Conservation (phyloP, 306 rosid genomes). For the Begonia loranthoides region DNA sequence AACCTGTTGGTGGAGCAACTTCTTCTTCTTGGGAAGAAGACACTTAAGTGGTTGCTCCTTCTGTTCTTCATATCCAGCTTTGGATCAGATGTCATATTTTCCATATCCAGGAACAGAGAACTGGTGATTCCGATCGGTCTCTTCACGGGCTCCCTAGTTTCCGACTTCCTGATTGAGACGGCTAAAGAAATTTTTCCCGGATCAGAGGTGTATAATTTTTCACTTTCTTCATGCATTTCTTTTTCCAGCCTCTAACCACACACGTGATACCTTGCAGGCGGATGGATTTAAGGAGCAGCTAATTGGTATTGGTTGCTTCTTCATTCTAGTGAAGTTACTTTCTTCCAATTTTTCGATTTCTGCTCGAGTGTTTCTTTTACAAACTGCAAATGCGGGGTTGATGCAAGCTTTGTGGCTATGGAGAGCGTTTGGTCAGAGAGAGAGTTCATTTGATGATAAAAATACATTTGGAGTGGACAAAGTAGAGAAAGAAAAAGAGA, state of each 20-base stretch:
- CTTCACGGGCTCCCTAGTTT: constrained; percentile 23
- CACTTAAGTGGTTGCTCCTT: constrained; percentile 22
- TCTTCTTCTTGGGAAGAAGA: constrained; percentile 14
- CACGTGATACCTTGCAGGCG: constrained; percentile 11
- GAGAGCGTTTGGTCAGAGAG: constrained; percentile 11
- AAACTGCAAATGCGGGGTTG: constrained; percentile 32
- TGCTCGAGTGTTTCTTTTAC: constrained; percentile 17
- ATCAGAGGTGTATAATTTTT: constrained; percentile 17
- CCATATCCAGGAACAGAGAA: constrained; percentile 25
- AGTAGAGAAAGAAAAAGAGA: background rate
- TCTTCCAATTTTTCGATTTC: constrained; percentile 9
- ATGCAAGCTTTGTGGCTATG: constrained; percentile 38
- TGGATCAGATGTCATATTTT: constrained; percentile 20
- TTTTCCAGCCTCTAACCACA: background rate
- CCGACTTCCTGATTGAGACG: constrained; percentile 23
- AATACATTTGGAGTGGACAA: background rate
- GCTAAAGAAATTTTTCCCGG: constrained; percentile 15
- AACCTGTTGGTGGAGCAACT: constrained; percentile 15
- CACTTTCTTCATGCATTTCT: background rate
- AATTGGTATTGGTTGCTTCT: constrained; percentile 18
- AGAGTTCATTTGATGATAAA: background rate
- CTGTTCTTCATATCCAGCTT: constrained; percentile 10
- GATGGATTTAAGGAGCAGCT: constrained; percentile 16
- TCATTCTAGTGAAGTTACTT: constrained; percentile 18
- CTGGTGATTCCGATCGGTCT: constrained; percentile 33